Evolutionary conservation across 2,329 filamentous ascomycete genomes (phyloP), one percentile per base, ranked within the genome.

Genomic region (Penicillium thymicola): DNA sequence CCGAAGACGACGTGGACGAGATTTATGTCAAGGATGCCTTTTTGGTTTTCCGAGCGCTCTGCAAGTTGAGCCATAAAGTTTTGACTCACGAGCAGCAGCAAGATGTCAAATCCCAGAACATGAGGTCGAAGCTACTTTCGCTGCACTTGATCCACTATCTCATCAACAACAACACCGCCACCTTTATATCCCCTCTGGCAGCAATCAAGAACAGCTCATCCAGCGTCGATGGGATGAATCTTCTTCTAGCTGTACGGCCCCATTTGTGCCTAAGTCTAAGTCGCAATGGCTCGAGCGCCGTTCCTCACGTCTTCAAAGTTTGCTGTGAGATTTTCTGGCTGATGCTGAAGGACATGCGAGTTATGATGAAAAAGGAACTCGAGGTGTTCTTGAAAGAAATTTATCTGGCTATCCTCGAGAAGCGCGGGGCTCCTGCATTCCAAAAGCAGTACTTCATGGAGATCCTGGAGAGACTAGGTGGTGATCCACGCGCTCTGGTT

Each of bases 311-410:
- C 0, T 99, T 97, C 68, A 93, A 97, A 70, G 91, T 97, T 41
- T 93, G 90, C 72, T 92, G 90, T 67, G 94, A 99, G 73, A 96
- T 97, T 30, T 99, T 99, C 72, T 99, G 92, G 92, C 81, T 97
- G 56, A 96, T 97, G 88, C 78, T 97, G 42, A 96, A 95, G 72
- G 89, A 91, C 67, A 89, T 99, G 85, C 86, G 95, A 59, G 89
- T 94, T 2, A 89, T 92, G 60, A 89, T 99, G 75, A 99, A 99
- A 86, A 96, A 96, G 84, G 94, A 99, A 71, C 89, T 99, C 54
- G 94, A 97, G 73, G 93, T 99, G 0, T 97, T 99, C 70, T 76
- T 99, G 57, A 97, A 97, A 71, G 94, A 99, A 70, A 95, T 99
- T 30, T 99, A 99, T 70, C 79, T 99, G 5, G 89, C 92, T 0